Base-by-base conservation (phyloP, 352 stramenopile species). In the Phytophthora boehmeriae region DNA sequence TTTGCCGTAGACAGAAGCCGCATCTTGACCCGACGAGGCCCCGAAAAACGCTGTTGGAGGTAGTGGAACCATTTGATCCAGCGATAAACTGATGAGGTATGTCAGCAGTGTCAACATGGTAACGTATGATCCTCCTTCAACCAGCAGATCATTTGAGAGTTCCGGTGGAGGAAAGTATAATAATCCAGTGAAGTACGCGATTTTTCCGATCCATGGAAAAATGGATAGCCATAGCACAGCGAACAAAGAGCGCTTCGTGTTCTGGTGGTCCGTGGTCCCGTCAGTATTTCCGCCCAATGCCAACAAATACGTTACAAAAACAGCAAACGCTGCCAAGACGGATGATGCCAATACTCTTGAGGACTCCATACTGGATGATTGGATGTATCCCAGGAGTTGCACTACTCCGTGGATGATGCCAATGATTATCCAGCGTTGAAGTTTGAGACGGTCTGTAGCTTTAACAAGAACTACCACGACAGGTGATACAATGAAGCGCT, bases 31-130 rank as follows among this genome's bases (percentile, higher is more conserved):
- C 6, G 72, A 78, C 2, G 67, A 76, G 8, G 68, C 71, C 11
- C 78, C 80, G 44, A 93, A 93, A 63, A 91, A 90, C n/a, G 85
- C 85, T 0, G 73, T 85, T 17, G 85, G 85, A 4, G 85, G 85
- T 27, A 90, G 61, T 8, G 85, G 85, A 28, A 82, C 53, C 85
- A 92, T 94, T 17, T 72, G 61, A 13, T 77, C 71, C 28, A 89
- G 68, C 22, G 73, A 80, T 22, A 86, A 41, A 23, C 66, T 73
- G 46, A 79, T 66, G 30, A 78, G 50, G 50, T 88, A 89, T 13
- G 66, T 67, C 16, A 74, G 70, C 10, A 86, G 23, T 11, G 56
- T 71, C 28, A 91, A 63, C 30, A 84, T 48, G 5, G 58, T 4
- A 14, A 88, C 44, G 39, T 75, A 78, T 2, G 63, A 63, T n/a